Percentiles rank a stretch among this genome's conserved stretches.
These are phyloP conservation scores for Claviceps sp. DNA, from an alignment of 2,329 filamentous ascomycete species.

Conservation along the genomic window DNA sequence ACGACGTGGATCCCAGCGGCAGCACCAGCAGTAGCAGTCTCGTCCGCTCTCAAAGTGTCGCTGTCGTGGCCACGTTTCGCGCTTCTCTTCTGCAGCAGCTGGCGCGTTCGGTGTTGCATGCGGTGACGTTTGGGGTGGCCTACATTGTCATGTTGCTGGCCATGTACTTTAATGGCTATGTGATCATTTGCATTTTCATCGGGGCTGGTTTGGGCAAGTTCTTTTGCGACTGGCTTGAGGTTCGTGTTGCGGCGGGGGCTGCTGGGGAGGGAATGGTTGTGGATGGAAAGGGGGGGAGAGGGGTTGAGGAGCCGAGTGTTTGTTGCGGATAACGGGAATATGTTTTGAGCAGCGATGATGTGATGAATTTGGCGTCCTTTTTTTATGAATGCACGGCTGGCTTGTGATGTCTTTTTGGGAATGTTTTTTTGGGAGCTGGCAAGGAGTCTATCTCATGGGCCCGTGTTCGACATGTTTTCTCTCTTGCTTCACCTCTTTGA, in stretches of 20 bases:
- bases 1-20: constrained; percentile 6
- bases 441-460: too few relatives aligned
- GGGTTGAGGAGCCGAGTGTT: constrained; percentile 31
- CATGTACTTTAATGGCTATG: constrained; percentile 54
- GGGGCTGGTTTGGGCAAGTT: constrained; percentile 39
- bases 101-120: constrained; percentile 51
- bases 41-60: neutral
- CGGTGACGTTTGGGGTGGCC: constrained; percentile 56
- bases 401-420: too few relatives aligned
- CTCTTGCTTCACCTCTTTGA: too few relatives aligned
- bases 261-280: constrained; percentile 12
- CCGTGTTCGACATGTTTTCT: too few relatives aligned
- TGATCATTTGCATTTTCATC: constrained; percentile 64
- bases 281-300: constrained; percentile 13
- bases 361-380: too few relatives aligned
- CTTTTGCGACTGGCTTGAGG: constrained; percentile 38
- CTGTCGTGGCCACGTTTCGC: constrained; percentile 25
- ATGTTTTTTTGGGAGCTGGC: too few relatives aligned
- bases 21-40: constrained; percentile 6
- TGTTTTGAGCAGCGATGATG: too few relatives aligned
- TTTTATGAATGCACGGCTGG: too few relatives aligned
- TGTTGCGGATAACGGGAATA: constrained; percentile 25
- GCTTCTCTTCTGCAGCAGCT: constrained; percentile 52
- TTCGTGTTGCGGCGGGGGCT: constrained; percentile 18
- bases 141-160: constrained; percentile 63